These are phyloP conservation scores for Isabelozyma pseudorhagii DNA, from an alignment of 805 yeast species.

Conservation along the genomic window DNA sequence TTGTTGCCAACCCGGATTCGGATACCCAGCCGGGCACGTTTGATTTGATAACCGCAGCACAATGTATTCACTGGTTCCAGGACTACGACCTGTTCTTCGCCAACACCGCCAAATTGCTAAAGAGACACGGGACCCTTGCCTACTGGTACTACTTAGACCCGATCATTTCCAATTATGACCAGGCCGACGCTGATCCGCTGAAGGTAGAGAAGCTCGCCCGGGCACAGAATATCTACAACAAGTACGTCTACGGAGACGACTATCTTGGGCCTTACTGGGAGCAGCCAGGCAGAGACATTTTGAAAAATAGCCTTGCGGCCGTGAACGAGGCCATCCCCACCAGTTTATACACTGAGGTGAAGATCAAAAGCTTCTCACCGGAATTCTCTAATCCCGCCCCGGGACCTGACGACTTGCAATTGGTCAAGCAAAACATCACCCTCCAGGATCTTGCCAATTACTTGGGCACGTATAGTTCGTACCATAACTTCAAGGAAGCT, in stretches of 20 bases:
- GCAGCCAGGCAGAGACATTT: constrained; percentile 67
- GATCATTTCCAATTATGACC: constrained; percentile 23
- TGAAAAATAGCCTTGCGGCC: constrained; percentile 44
- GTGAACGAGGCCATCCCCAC: constrained; percentile 42
- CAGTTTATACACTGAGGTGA: constrained; percentile 37
- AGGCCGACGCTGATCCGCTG: constrained; percentile 6
- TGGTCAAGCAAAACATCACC: constrained; percentile 37
- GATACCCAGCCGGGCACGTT: constrained; percentile 17
- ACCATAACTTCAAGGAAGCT: constrained; percentile 50
- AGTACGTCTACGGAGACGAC: constrained; percentile 41
- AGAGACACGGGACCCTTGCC: constrained; percentile 40
- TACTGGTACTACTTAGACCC: constrained; percentile 45
- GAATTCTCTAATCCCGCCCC: background rate
- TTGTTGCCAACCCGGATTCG: constrained; percentile 9
- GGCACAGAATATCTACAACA: constrained; percentile 28
- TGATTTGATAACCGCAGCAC: constrained; percentile 41
- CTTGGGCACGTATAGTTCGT: constrained; percentile 68
- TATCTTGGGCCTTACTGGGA: constrained; percentile 77
- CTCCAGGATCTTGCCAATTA: constrained; percentile 50
- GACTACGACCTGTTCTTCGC: constrained; percentile 28
- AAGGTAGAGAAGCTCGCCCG: constrained; percentile 7
- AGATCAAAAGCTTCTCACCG: constrained; percentile 18
- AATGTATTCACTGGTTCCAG: constrained; percentile 41
- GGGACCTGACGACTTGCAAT: constrained; percentile 17
- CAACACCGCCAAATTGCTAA: constrained; percentile 34